Evolutionary conservation across 2,329 filamentous ascomycete species (phyloP), one percentile per base, ranked within the genome.

Genomic region (Microsporum audouinii): DNA sequence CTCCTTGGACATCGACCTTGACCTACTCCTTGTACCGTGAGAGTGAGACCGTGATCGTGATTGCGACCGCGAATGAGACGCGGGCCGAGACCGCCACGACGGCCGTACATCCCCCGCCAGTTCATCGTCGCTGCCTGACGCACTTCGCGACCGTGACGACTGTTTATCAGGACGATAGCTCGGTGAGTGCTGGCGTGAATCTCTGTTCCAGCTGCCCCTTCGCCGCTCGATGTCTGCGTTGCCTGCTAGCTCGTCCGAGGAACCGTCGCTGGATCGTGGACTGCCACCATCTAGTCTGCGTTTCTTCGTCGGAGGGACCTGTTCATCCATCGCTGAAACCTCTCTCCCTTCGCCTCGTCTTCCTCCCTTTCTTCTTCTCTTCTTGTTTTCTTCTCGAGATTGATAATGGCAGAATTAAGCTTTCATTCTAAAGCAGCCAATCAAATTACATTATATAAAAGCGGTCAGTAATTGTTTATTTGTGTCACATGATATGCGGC

Each of bases 81-180:
- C 31, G 5, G 53, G 10, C 63, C 60, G 36, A 56, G 58, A n/a
- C 57, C 63, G 34, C 73, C 72, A 72, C 61, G 74, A 73, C 8
- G 68, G 68, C 61, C 71, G 66, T 57, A 73, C 66, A 65, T 77
- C 74, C 63, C 66, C 71, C 36, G 70, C 72, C 63, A 75, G 70
- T 60, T 80, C 78, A 63, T 82, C 79, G 5, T 81, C 76, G 38
- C 66, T 75, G 7, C 71, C 74, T 2, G 71, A 74, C n/a, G 68
- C 70, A 58, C 68, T 71, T 60, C 45, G 60, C 39, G 29, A 57
- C 43, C 47, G 36, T 6, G 56, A 33, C 2, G 59, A 53, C 6
- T 47, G 55, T 47, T 65, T 63, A 47, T 56, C 58, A 5, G 63
- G 62, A 36, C 57, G 60, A 38, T 65, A 61, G 14, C 10, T 29